Evolutionary conservation across 768 basidiomycete species (phyloP), one percentile per base, ranked within the genome.

Genomic region (Mycena sanguinolenta): DNA sequence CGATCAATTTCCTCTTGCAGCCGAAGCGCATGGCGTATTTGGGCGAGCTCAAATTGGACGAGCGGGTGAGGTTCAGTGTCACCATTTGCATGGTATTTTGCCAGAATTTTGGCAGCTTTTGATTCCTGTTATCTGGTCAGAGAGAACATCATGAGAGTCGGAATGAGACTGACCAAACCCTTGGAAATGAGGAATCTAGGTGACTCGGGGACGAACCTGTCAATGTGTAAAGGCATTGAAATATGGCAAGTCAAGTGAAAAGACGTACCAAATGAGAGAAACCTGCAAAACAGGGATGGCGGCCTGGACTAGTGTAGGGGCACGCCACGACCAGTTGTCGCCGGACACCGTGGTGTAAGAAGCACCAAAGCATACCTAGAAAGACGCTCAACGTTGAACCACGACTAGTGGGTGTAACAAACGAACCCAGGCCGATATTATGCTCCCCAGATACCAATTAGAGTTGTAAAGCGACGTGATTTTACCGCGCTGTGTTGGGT

Each of bases 371-470:
- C 84, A 85, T n/a, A 83, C 80, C 82, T 84, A 28, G 10, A 62
- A 28, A 49, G 10, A 55, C 14, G 21, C 13, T 61, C 23, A 46
- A 44, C n/a, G 34, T 21, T 21, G 23, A 44, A 46, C 6, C 32
- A 55, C 16, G 14, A 2, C 23, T 5, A 13, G 30, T 5, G 32
- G 6, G 32, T 28, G 17, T 23, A 2, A 7, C 21, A 46, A n/a
- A 9, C 21, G 3, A 75, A 82, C 81, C 80, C 82, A 87, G 70
- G 85, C 85, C 76, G 89, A 88, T 44, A 90, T 78, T 67, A 92
- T 90, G 69, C 90, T 90, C 13, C 93, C 93, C 39, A 91, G 74
- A 77, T 94, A 94, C 93, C 93, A 94, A 58, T 85, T 86, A 0
- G 90, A 85, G 79, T 94, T 94, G 79, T 90, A 93, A 65, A 90